Evolutionary conservation across 1,284 basidiomycete species (phyloP).

Genomic region (Cystobasidium pallidum): DNA sequence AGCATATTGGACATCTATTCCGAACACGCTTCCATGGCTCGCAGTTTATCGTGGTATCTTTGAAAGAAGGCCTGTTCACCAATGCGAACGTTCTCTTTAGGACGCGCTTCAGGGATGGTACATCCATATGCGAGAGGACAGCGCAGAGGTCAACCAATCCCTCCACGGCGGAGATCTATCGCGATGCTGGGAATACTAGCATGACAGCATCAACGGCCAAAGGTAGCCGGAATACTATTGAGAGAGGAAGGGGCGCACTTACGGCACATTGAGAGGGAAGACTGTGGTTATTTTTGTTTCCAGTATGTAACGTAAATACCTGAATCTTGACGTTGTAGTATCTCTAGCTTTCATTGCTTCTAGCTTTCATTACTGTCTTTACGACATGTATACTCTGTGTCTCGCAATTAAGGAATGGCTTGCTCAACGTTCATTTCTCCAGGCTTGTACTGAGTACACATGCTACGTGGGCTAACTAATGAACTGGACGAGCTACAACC

Average conservation of each 20-base stretch:
- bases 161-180: constrained; percentile 31
- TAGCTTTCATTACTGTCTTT: too few relatives aligned
- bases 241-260: background rate
- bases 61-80: constrained; percentile 96
- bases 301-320: background rate
- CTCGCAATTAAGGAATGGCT: too few relatives aligned
- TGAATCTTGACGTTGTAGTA: background rate
- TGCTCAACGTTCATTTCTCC: too few relatives aligned
- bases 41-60: constrained; percentile 95
- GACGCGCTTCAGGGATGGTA: constrained; percentile 63
- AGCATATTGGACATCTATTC: constrained; percentile 93
- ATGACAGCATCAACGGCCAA: background rate
- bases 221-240: constrained; percentile 1
- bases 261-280: constrained; percentile 15
- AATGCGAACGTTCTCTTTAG: constrained; percentile 94
- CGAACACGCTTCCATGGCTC: constrained; percentile 95
- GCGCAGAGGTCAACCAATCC: constrained; percentile 41
- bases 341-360: too few relatives aligned
- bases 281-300: background rate
- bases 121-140: constrained; percentile 43
- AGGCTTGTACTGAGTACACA: too few relatives aligned
- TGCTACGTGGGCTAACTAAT: too few relatives aligned
- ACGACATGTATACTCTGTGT: too few relatives aligned
- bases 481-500: too few relatives aligned
- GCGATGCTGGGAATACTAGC: constrained; percentile 14